Evolutionary conservation across 306 rosid genomes (phyloP), one percentile per base, ranked within the genome.

Genomic region (Inga laurina): DNA sequence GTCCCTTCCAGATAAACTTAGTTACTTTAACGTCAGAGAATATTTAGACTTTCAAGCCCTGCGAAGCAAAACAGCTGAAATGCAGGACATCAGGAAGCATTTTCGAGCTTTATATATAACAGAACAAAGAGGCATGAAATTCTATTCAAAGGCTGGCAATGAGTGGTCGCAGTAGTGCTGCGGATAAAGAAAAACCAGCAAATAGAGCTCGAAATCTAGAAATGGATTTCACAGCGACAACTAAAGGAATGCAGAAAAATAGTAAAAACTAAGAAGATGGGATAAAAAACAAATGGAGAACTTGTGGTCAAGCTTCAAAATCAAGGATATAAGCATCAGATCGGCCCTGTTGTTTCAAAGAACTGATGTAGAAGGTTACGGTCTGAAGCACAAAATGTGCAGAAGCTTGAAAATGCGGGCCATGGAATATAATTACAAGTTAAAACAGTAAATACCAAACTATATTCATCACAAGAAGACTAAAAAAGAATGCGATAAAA

Each of bases 391-490:
- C 73, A 85, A 76, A 81, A 32, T 56, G 21, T 79, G 74, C 51
- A 82, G 72, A 83, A 79, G 76, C 72, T 35, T 7, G 76, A 57
- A 74, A 91, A 86, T 87, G 97, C 83, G 77, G 87, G 69, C 78
- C 34, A 79, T 14, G 82, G 84, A 75, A 75, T 56, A 30, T 34
- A 59, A 21, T 72, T 7, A 48, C 14, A 52, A 57, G 84, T 80
- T 48, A 72, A 49, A 39, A 70, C 57, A 79, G 81, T 48, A 66
- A 72, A 70, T 57, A 79, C 75, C 21, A 41, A 82, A 79, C 10
- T 8, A 52, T n/a, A 59, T 44, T 43, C 15, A 64, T 11, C 34
- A 48, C 22, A 43, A 32, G n/a, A 45, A 41, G 56, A 46, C 64
- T 27, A 12, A 43, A 82, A 62, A 43, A 66, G 75, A 74, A 82